Conservation (phyloP, 768 basidiomycete species). For the Phlegmacium glaucopus region DNA sequence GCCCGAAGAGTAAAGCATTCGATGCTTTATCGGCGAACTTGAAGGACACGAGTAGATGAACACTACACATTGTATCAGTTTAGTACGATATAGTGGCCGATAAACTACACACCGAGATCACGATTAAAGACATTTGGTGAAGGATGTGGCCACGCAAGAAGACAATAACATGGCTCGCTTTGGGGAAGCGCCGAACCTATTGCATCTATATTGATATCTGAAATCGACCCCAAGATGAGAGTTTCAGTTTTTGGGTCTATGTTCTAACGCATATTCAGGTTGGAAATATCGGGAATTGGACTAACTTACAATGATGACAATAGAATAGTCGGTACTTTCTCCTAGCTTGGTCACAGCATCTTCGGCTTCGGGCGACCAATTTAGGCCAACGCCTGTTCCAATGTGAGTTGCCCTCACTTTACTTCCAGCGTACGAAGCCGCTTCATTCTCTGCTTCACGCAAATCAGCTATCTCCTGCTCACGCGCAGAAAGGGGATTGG, state of each 20-base stretch:
- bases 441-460: slow-evolving; percentile 62
- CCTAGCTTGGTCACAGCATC: slow-evolving; percentile 61
- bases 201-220: slow-evolving; percentile 37
- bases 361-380: slow-evolving; percentile 65
- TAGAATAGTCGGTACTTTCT: slow-evolving; percentile 39
- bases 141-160: slow-evolving; percentile 63
- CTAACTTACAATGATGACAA: slow-evolving; percentile 63
- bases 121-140: slow-evolving; percentile 38
- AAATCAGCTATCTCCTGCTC: slow-evolving; percentile 83
- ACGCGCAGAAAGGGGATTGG: slow-evolving; percentile 76
- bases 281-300: not conserved
- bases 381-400: slow-evolving; percentile 57
- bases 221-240: slow-evolving; percentile 40
- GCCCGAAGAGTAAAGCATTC: slow-evolving; percentile 88
- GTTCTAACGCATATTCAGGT: slow-evolving; percentile 36
- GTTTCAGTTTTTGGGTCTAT: slow-evolving; percentile 67
- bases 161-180: slow-evolving; percentile 62
- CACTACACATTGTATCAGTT: slow-evolving; percentile 37
- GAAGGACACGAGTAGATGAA: slow-evolving; percentile 94
- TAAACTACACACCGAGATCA: slow-evolving; percentile 51
- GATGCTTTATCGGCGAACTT: slow-evolving; percentile 72
- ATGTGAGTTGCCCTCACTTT: slow-evolving; percentile 52
- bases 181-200: slow-evolving; percentile 49
- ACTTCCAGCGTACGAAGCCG: slow-evolving; percentile 54
- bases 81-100: not conserved